phyloP scores from a whole-genome alignment of 495 filamentous ascomycete species.

The Aspergillus sclerotiicarbonarius region DNA sequence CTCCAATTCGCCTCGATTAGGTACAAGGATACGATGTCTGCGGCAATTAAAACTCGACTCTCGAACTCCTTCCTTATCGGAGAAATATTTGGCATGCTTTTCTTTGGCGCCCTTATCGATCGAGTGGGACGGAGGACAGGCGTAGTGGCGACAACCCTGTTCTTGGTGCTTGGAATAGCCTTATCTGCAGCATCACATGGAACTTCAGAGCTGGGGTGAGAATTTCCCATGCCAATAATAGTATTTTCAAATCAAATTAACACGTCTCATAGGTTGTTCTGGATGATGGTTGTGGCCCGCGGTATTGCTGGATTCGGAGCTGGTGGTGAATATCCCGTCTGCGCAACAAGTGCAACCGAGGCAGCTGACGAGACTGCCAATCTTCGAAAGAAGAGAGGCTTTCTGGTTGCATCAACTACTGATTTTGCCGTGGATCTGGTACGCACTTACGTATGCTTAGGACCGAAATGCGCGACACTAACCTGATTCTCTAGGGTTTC shows the following conservation, averaged over 20 bases:
- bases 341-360: conserved; percentile 43
- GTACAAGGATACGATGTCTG: conserved; percentile 31
- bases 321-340: conserved; percentile 50
- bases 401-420: conserved; percentile 32
- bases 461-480: neutral
- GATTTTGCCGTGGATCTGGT: conserved; percentile 35
- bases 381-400: conserved; percentile 28
- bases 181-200: too few relatives aligned
- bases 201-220: too few relatives aligned
- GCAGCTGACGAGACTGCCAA: conserved; percentile 40
- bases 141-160: too few relatives aligned
- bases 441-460: neutral
- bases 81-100: too few relatives aligned
- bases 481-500: conserved; percentile 20
- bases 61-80: too few relatives aligned
- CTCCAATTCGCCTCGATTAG: too few relatives aligned
- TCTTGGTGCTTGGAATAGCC: too few relatives aligned
- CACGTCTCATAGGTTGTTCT: conserved; percentile 51
- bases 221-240: too few relatives aligned
- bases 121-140: too few relatives aligned
- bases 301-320: conserved; percentile 54
- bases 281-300: conserved; percentile 54
- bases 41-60: too few relatives aligned
- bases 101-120: too few relatives aligned
- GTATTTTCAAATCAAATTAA: too few relatives aligned